Evolutionary conservation across 176 grass and related monocot genomes (phyloP).

Genomic region (Bromus sterilis): DNA sequence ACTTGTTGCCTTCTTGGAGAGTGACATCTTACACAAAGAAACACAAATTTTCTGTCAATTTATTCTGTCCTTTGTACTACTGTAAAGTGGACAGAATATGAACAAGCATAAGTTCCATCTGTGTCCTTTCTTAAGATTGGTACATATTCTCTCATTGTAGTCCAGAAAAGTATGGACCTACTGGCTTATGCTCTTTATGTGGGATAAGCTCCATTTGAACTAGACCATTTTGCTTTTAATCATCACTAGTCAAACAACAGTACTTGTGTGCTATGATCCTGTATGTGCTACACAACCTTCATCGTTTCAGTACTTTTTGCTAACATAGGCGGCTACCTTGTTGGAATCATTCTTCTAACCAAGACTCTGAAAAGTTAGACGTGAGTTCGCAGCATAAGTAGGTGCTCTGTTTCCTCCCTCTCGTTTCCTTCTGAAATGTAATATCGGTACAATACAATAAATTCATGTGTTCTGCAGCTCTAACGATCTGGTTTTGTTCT

Average conservation of each 20-base stretch:
- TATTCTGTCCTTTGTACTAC: slow-evolving; percentile 42
- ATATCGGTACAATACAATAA: neutral
- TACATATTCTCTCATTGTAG: slow-evolving; percentile 73
- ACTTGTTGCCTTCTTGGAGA: slow-evolving; percentile 4
- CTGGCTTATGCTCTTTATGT: slow-evolving; percentile 32
- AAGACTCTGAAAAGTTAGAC: slow-evolving; percentile 2
- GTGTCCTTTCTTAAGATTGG: slow-evolving; percentile 79
- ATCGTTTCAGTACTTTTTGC: slow-evolving; percentile 21
- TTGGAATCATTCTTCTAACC: slow-evolving; percentile 3
- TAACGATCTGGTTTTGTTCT: neutral
- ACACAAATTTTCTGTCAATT: slow-evolving; percentile 40
- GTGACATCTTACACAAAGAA: slow-evolving; percentile 32
- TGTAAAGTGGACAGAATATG: slow-evolving; percentile 65
- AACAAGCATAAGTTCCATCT: slow-evolving; percentile 61
- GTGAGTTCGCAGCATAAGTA: neutral
- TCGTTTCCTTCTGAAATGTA: neutral
- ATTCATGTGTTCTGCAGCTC: slow-evolving; percentile 9
- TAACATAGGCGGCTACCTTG: slow-evolving; percentile 9
- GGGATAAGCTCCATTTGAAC: slow-evolving; percentile 48
- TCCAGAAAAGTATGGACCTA: slow-evolving; percentile 33
- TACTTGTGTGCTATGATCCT: slow-evolving; percentile 33
- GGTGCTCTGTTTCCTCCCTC: neutral
- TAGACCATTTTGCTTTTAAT: slow-evolving; percentile 43
- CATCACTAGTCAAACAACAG: slow-evolving; percentile 41
- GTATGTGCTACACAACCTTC: slow-evolving; percentile 25